Conservation (phyloP, 2,329 filamentous ascomycete genomes). For the Fusarium domesticum region DNA sequence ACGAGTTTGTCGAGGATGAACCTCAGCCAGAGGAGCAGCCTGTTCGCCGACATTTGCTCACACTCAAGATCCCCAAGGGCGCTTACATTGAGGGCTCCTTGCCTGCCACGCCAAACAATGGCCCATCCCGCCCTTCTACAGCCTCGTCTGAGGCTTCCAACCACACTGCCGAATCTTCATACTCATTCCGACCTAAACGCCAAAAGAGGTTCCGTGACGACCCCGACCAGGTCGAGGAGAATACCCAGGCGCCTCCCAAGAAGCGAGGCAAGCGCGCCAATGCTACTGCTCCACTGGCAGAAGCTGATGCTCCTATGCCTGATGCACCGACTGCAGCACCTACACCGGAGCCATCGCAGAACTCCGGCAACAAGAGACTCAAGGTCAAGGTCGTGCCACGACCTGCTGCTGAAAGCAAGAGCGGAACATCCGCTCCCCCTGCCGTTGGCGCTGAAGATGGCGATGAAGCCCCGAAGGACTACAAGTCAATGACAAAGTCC, state of each 20-base stretch:
- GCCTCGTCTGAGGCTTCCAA: conserved; percentile 51
- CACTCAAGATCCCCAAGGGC: conserved; percentile 41
- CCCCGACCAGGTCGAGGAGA: conserved; percentile 41
- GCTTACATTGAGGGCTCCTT: conserved; percentile 40
- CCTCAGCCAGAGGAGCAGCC: conserved; percentile 28
- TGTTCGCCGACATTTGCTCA: conserved; percentile 33
- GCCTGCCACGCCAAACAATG: conserved; percentile 38
- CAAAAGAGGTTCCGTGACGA: conserved; percentile 53
- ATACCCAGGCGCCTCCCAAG: conserved; percentile 37
- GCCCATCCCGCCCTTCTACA: conserved; percentile 50
- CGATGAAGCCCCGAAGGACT: conserved; percentile 50
- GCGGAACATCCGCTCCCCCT: conserved; percentile 29
- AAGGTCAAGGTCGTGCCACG: conserved; percentile 40
- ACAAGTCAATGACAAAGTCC: conserved; percentile 60
- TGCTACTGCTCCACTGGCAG: conserved; percentile 6
- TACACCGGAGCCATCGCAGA: conserved; percentile 21
- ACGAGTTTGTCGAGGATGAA: conserved; percentile 31
- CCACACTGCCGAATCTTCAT: conserved; percentile 49
- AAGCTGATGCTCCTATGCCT: conserved; percentile 11
- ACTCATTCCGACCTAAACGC: conserved; percentile 54
- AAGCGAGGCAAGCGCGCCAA: conserved; percentile 36
- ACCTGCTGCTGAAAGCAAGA: conserved; percentile 28
- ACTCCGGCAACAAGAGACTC: conserved; percentile 30
- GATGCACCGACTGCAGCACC: conserved; percentile 17
- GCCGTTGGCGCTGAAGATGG: conserved; percentile 28